A percentile compares a stretch with the other conserved stretches of the same genome.
phyloP scores from a whole-genome alignment of 2,329 filamentous ascomycete species.

The Neonectria sp. region DNA sequence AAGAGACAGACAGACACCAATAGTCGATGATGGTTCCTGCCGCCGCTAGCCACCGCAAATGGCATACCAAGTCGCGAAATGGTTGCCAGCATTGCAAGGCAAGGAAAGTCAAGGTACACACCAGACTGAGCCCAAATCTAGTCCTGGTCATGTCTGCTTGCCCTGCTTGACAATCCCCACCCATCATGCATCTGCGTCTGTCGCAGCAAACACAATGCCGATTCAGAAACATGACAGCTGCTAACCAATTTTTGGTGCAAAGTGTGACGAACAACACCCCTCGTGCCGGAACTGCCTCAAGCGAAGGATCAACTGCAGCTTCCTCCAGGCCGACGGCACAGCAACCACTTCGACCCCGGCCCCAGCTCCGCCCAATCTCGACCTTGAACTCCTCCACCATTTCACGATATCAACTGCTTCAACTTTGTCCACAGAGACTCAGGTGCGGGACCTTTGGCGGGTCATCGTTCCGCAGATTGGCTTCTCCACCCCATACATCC shows the following conservation, averaged over 20 bases:
- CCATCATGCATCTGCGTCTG: too few species aligned
- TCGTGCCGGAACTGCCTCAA: constrained; percentile 24
- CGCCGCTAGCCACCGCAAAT: constrained; percentile 6
- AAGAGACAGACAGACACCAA: not conserved
- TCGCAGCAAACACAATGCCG: not conserved
- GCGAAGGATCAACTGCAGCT: constrained; percentile 18
- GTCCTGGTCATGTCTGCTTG: constrained; percentile 4
- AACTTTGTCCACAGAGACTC: constrained; percentile 17
- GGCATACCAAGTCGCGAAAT: constrained; percentile 27
- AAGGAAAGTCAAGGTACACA: constrained; percentile 24
- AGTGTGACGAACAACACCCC: constrained; percentile 29
- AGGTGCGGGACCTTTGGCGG: constrained; percentile 23
- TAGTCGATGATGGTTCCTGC: not conserved
- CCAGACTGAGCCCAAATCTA: not conserved
- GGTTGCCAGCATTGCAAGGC: constrained; percentile 26
- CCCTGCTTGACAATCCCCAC: too few species aligned
- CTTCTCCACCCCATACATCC: constrained; percentile 25
- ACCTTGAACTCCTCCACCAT: constrained; percentile 23
- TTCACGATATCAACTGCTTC: constrained; percentile 23
- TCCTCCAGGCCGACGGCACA: constrained; percentile 8
- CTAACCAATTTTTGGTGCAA: not conserved
- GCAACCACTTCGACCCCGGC: not conserved
- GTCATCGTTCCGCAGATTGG: constrained; percentile 25
- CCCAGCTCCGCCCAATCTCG: not conserved
- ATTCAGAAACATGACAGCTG: constrained; percentile 1